phyloP scores from a whole-genome alignment of 306 rosid genomes.

The Prunus mira region DNA sequence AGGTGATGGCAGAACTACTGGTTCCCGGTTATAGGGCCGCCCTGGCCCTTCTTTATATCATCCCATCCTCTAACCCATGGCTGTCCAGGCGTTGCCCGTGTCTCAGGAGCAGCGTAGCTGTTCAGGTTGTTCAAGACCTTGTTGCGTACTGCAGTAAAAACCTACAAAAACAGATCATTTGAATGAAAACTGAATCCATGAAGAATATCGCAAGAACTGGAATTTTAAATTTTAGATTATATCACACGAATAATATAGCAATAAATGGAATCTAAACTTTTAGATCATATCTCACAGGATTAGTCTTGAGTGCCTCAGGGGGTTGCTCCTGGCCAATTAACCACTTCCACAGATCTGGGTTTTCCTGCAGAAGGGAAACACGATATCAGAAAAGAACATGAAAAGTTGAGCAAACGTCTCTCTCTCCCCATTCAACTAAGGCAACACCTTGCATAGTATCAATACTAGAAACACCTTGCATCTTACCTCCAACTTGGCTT shows the following conservation, averaged over 20 bases:
- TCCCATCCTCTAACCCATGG: conserved; percentile 99
- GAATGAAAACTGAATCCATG: conserved; percentile 19
- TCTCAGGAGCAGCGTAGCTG: conserved; percentile 60
- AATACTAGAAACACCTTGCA: not conserved
- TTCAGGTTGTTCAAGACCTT: conserved; percentile 60
- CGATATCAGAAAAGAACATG: not conserved
- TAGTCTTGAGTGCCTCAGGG: conserved; percentile 52
- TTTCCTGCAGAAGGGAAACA: conserved; percentile 54
- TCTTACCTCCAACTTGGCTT: not conserved
- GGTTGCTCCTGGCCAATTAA: conserved; percentile 81
- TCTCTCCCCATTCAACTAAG: not conserved
- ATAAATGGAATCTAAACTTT: conserved; percentile 5
- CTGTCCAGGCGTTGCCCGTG: conserved; percentile 71
- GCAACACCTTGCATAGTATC: not conserved
- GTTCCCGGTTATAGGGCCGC: conserved; percentile 65
- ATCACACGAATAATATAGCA: not conserved
- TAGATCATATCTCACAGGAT: conserved; percentile 58
- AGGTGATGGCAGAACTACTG: conserved; percentile 40
- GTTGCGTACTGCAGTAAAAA: conserved; percentile 54
- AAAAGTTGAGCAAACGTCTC: not conserved
- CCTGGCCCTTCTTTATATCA: conserved; percentile 66
- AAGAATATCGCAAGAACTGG: not conserved
- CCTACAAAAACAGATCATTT: conserved; percentile 41
- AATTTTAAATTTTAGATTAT: not conserved
- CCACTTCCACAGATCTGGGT: conserved; percentile 96